A percentile compares a stretch with the other conserved stretches of the same genome.
phyloP scores from a whole-genome alignment of 1,139 yeast genomes.

The Wickerhamomyces sp. region DNA sequence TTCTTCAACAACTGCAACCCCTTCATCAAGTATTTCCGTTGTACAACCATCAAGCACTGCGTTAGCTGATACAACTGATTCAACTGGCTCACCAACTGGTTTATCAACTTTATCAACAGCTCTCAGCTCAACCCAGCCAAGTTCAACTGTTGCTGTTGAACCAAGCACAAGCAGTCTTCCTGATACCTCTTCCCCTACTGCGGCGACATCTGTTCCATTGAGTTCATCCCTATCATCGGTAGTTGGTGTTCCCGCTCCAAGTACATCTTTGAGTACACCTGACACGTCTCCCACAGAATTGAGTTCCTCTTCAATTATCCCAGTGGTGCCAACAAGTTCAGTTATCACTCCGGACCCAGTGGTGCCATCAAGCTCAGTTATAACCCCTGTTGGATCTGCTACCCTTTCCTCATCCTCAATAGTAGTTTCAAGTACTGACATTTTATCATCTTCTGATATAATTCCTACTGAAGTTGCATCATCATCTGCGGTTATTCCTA shows the following conservation, averaged over 20 bases:
- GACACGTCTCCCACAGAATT: background rate
- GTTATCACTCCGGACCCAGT: background rate
- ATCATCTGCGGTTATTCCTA: background rate
- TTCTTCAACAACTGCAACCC: background rate
- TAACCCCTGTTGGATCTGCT: background rate
- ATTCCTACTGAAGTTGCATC: background rate
- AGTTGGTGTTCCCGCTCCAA: background rate
- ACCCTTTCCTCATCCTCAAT: background rate
- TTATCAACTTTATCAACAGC: background rate
- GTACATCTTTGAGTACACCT: background rate
- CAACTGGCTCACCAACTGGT: background rate
- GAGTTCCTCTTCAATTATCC: background rate
- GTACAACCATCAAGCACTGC: background rate
- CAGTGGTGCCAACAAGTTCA: background rate
- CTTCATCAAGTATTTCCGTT: background rate
- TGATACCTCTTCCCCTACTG: conserved; percentile 2
- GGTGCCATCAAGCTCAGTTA: background rate
- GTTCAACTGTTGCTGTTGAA: background rate
- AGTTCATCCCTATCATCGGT: background rate
- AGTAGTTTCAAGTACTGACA: background rate
- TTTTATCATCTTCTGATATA: conserved; percentile 2
- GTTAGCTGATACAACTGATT: background rate
- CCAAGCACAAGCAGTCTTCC: background rate
- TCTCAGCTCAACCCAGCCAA: background rate
- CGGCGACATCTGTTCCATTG: background rate